phyloP scores from a whole-genome alignment of 1,284 basidiomycete species.

The Farysia itapuensis region DNA sequence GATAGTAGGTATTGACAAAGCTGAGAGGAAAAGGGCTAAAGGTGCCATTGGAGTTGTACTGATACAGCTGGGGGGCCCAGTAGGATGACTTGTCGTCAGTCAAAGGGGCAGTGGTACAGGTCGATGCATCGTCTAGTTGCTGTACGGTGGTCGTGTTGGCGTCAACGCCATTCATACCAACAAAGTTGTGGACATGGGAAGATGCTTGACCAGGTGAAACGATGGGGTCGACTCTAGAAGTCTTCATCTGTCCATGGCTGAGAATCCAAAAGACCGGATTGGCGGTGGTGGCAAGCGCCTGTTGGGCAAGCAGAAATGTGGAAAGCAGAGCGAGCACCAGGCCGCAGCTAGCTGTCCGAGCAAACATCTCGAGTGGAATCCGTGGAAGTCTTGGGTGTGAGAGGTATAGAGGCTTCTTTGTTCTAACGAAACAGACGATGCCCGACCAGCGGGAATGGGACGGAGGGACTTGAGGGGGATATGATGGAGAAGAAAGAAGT shows the following conservation, averaged over 20 bases:
- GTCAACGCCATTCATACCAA: constrained; percentile 45
- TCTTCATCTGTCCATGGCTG: constrained; percentile 42
- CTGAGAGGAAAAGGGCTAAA: constrained; percentile 34
- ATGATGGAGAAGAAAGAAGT: too few relatives aligned
- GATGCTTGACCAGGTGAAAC: constrained; percentile 61
- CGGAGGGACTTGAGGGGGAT: too few relatives aligned
- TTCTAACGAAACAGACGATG: too few relatives aligned
- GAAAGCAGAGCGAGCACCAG: constrained; percentile 6
- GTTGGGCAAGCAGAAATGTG: background rate
- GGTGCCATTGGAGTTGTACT: constrained; percentile 36
- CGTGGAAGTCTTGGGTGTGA: too few relatives aligned
- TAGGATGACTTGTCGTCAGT: constrained; percentile 62
- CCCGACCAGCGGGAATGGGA: too few relatives aligned
- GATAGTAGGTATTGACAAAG: constrained; percentile 60
- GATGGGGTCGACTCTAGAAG: constrained; percentile 64
- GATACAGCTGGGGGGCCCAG: constrained; percentile 63
- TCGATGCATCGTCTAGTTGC: constrained; percentile 5
- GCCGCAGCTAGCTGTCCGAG: background rate
- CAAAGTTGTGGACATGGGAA: constrained; percentile 62
- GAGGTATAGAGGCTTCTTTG: too few relatives aligned
- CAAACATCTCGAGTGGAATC: too few relatives aligned
- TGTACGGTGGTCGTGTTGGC: constrained; percentile 12
- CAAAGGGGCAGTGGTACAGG: constrained; percentile 61
- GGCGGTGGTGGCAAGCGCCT: constrained; percentile 5
- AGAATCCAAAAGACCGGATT: constrained; percentile 38